phyloP scores from a whole-genome alignment of 331 rosid genomes.

The Malus hybrid region DNA sequence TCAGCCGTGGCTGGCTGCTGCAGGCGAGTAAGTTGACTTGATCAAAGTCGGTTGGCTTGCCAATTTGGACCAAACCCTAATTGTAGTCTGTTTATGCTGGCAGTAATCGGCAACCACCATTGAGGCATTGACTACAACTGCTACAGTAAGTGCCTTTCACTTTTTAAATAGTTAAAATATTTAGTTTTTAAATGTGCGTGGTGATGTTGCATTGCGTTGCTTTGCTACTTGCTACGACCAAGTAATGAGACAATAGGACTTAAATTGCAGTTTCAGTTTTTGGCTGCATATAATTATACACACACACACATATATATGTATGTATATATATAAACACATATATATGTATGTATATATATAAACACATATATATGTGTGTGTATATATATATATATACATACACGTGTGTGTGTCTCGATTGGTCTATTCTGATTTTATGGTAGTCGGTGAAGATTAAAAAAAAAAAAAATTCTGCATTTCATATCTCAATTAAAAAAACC shows the following conservation, averaged over 20 bases:
- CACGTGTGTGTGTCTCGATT: too few species aligned
- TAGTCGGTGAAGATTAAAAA: not conserved
- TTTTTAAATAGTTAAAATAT: not conserved
- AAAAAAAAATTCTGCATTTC: not conserved
- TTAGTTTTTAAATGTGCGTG: not conserved
- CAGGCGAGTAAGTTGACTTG: conserved; percentile 9
- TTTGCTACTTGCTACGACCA: not conserved
- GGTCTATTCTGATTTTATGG: not conserved
- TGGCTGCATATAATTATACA: too few species aligned
- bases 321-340: not conserved
- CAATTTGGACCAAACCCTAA: not conserved
- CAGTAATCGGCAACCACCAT: conserved; percentile 1
- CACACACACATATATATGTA: too few species aligned
- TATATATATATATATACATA: too few species aligned
- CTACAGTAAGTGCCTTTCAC: not conserved
- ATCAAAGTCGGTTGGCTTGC: not conserved
- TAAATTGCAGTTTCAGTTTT: not conserved
- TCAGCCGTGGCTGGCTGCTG: not conserved
- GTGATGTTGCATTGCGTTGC: not conserved
- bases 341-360: not conserved
- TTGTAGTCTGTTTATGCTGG: not conserved
- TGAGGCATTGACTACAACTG: not conserved
- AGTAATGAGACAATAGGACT: not conserved
- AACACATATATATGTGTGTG: too few species aligned
- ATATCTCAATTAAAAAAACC: not conserved